Evolutionary conservation across 2,329 filamentous ascomycete species (phyloP).

Genomic region (Stagonosporopsis cucurbitacearum): DNA sequence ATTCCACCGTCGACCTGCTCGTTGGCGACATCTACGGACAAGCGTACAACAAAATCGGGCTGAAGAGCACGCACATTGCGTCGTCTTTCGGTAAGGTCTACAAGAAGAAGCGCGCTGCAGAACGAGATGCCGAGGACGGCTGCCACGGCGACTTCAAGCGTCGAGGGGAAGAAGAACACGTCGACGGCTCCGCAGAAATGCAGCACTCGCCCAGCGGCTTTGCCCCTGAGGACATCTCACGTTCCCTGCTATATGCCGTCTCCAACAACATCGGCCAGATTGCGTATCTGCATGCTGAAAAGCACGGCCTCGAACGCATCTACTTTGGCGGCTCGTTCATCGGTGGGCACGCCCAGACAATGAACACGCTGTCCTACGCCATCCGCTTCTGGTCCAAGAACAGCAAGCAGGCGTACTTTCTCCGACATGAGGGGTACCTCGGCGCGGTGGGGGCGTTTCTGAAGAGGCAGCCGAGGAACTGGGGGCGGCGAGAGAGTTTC

Average conservation of each 20-base stretch:
- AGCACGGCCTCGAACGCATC: slow-evolving; percentile 87
- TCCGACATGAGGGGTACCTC: slow-evolving; percentile 94
- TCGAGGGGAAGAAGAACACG: slow-evolving; percentile 45
- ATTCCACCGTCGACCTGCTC: slow-evolving; percentile 91
- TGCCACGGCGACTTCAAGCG: slow-evolving; percentile 59
- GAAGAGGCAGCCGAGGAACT: slow-evolving; percentile 87
- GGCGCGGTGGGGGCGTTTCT: slow-evolving; percentile 94
- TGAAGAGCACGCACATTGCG: slow-evolving; percentile 95
- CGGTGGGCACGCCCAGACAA: slow-evolving; percentile 93
- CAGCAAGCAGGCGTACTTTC: slow-evolving; percentile 91
- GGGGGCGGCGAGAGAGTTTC: slow-evolving; percentile 83
- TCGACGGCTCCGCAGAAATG: slow-evolving; percentile 37
- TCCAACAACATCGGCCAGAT: slow-evolving; percentile 98
- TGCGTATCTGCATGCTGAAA: slow-evolving; percentile 94
- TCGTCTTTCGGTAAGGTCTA: slow-evolving; percentile 98
- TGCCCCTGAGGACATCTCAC: slow-evolving; percentile 81
- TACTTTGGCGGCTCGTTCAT: slow-evolving; percentile 99
- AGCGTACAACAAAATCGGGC: slow-evolving; percentile 93
- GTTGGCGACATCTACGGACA: slow-evolving; percentile 98
- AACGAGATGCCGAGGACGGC: slow-evolving; percentile 76
- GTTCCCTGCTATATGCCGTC: slow-evolving; percentile 91
- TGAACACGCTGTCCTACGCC: slow-evolving; percentile 95
- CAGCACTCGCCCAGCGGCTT: slow-evolving; percentile 61
- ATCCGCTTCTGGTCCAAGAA: slow-evolving; percentile 98
- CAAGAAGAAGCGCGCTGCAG: slow-evolving; percentile 85